Evolutionary conservation across 331 rosid species (phyloP), one percentile per base, ranked within the genome.

Genomic region (Arachis monticola): DNA sequence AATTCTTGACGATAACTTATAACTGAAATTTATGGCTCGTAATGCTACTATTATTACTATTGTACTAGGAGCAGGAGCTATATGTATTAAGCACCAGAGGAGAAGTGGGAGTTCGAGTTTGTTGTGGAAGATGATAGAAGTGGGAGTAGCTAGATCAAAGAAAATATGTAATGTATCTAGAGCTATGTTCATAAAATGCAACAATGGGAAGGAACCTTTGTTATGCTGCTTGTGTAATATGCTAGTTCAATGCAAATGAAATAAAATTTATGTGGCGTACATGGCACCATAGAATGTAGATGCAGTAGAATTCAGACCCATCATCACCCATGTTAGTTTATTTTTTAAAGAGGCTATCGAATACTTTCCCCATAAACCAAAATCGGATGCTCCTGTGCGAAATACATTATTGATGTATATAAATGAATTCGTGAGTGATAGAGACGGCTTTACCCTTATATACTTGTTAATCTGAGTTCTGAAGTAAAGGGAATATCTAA

Each of bases 1-100:
- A 4, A 82, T 94, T 46, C 77, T 92, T 48, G 89, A 90, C 67
- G 96, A 88, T 61, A 47, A 70, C 67, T 87, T 91, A 73, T 89
- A 77, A 91, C 74, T 72, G 76, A 22, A 59, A 67, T 7, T 6
- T 57, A 55, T 71, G 22, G 82, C 64, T 40, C 53, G 27, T 67
- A 61, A 44, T 44, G 48, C 48, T 68, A 35, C 40, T 35, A 35
- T 35, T 35, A 72, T n/a, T 67, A 12, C 17, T 68, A 60, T 47
- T 41, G 74, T 64, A 66, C 30, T 75, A 78, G 79, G 77, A 69
- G 78, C 76, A 62, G 82, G 70, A 77, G 82, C 80, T 52, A 30
- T 48, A 44, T 5, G 4, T 35, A 35, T 35, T 35, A 74, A 76
- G 77, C 62, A 64, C 55, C 44, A 76, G 72, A 5, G 59, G 58